Conservation (phyloP, 495 filamentous ascomycete genomes). For the Xylaria telfairii region DNA sequence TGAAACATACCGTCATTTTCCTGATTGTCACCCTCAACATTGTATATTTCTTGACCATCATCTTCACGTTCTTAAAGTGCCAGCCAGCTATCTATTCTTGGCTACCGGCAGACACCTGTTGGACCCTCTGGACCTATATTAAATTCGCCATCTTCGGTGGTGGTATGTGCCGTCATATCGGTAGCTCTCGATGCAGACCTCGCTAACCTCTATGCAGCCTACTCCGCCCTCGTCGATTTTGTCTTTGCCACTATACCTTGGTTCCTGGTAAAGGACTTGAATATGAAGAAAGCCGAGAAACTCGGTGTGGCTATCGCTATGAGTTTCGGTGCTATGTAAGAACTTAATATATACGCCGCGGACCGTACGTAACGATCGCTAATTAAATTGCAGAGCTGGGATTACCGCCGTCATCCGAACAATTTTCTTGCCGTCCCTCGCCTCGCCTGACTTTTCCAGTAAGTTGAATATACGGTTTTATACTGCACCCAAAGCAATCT, state of each 20-base stretch:
- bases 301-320: conserved; percentile 46
- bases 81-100: conserved; percentile 44
- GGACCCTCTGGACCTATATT: conserved; percentile 36
- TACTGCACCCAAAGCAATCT: background rate
- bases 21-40: conserved; percentile 46
- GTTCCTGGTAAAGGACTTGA: conserved; percentile 43
- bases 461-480: background rate
- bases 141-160: conserved; percentile 39
- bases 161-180: conserved; percentile 29
- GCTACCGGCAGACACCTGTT: conserved; percentile 41
- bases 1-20: conserved; percentile 38
- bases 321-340: conserved; percentile 49
- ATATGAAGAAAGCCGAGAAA: conserved; percentile 43
- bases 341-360: background rate
- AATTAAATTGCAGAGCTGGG: conserved; percentile 12
- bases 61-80: conserved; percentile 50
- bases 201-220: conserved; percentile 25
- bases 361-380: background rate
- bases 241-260: conserved; percentile 43
- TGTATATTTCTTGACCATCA: conserved; percentile 44
- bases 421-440: conserved; percentile 4
- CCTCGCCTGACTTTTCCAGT: conserved; percentile 5
- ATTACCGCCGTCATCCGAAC: conserved; percentile 15
- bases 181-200: background rate
- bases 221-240: conserved; percentile 47